phyloP scores from a whole-genome alignment of 768 basidiomycete species.

The Tricholoma furcatifolium region DNA sequence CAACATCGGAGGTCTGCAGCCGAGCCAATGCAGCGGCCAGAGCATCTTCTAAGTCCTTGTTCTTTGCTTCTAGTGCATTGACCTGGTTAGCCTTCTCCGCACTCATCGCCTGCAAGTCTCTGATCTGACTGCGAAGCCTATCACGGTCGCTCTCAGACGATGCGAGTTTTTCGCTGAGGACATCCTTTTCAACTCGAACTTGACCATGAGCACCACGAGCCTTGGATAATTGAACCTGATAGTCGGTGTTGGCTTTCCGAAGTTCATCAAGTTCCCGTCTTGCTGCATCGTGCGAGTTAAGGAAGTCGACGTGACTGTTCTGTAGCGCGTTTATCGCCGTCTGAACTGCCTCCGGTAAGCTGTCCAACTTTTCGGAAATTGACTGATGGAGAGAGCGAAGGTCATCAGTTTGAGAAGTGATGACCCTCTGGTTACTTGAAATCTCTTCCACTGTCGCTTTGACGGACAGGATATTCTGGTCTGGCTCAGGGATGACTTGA shows the following conservation, averaged over 20 bases:
- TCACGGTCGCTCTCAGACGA: slow-evolving; percentile 68
- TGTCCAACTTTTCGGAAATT: slow-evolving; percentile 49
- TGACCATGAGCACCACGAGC: slow-evolving; percentile 77
- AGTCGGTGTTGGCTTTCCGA: slow-evolving; percentile 62
- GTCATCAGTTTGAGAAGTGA: slow-evolving; percentile 47
- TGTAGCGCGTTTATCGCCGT: slow-evolving; percentile 55
- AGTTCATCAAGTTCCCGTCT: slow-evolving; percentile 72
- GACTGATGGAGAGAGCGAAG: slow-evolving; percentile 50
- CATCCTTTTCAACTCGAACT: slow-evolving; percentile 80
- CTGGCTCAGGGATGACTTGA: slow-evolving; percentile 22
- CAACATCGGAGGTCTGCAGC: slow-evolving; percentile 71
- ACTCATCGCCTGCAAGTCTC: slow-evolving; percentile 47
- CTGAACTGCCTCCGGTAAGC: slow-evolving; percentile 59
- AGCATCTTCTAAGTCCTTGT: slow-evolving; percentile 67
- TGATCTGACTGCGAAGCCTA: slow-evolving; percentile 50
- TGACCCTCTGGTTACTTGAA: slow-evolving; percentile 46
- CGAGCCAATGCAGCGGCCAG: slow-evolving; percentile 71
- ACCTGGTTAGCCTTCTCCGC: slow-evolving; percentile 45
- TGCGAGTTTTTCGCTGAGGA: slow-evolving; percentile 59
- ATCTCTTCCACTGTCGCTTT: slow-evolving; percentile 51
- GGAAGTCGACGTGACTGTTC: slow-evolving; percentile 60
- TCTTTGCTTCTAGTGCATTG: slow-evolving; percentile 46
- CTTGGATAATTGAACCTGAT: slow-evolving; percentile 72
- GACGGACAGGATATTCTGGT: slow-evolving; percentile 40
- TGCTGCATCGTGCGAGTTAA: slow-evolving; percentile 51